These are phyloP conservation scores for Isochrysis galbana DNA, from an alignment of 78 protist genomes.

Conservation along the genomic window DNA sequence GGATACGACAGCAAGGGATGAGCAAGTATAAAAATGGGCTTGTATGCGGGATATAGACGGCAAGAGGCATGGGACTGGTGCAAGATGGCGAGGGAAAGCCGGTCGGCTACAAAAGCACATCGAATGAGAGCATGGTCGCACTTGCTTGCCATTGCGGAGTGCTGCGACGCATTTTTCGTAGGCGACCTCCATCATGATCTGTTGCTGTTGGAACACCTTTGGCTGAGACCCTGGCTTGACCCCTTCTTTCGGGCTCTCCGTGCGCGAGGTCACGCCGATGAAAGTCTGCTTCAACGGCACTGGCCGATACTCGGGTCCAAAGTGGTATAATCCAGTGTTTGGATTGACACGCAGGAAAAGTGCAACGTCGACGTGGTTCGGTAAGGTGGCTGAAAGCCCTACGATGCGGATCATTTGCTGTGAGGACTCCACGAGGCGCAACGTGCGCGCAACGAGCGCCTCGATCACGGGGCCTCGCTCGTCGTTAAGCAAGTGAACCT, in stretches of 20 bases:
- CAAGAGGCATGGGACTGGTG: too few species aligned
- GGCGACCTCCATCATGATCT: background rate
- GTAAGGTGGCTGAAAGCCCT: constrained; percentile 99
- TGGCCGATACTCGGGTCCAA: constrained; percentile 91
- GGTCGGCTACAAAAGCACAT: too few species aligned
- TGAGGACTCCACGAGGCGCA: constrained; percentile 85
- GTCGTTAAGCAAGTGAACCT: constrained; percentile 97
- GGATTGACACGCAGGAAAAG: constrained; percentile 84
- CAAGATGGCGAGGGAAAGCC: too few species aligned
- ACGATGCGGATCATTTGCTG: constrained; percentile 92
- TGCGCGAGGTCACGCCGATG: constrained; percentile 79
- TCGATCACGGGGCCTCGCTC: constrained; percentile 98
- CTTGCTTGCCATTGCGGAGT: background rate
- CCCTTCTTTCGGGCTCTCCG: background rate
- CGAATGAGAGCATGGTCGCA: too few species aligned
- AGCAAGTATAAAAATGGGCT: too few species aligned
- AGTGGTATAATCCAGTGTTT: constrained; percentile 70
- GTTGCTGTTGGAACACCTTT: background rate
- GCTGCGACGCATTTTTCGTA: background rate
- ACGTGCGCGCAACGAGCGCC: constrained; percentile 91
- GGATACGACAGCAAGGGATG: too few species aligned
- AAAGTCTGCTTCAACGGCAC: constrained; percentile 91
- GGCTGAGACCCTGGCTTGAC: background rate
- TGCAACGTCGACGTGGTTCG: constrained; percentile 93
- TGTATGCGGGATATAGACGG: too few species aligned